These are phyloP conservation scores for Dictyostelium citrinum DNA, from an alignment of 78 protist genomes.

Conservation along the genomic window DNA sequence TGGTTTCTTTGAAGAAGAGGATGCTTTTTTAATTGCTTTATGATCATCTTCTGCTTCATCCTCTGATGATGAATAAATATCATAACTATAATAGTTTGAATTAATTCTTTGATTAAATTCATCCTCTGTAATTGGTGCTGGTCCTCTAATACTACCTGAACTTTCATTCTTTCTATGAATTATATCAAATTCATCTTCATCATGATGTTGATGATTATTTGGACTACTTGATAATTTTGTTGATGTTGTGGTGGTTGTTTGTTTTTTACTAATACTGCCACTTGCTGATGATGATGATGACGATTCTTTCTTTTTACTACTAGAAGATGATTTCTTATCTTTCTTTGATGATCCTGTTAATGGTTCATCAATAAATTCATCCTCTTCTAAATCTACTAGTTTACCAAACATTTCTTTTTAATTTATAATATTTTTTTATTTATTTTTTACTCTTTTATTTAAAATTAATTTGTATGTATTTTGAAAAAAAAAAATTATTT, in stretches of 20 bases:
- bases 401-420: slow-evolving; percentile 1
- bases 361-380: neutral
- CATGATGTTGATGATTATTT: neutral
- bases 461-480: neutral
- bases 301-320: neutral
- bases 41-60: neutral
- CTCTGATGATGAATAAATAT: neutral
- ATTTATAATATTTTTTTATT: neutral
- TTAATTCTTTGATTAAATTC: neutral
- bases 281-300: neutral
- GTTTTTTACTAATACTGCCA: neutral
- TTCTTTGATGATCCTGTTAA: neutral
- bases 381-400: slow-evolving; percentile 16
- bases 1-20: neutral
- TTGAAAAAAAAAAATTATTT: neutral
- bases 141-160: neutral
- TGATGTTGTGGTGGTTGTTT: neutral
- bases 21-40: neutral
- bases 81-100: neutral
- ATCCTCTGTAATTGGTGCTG: neutral
- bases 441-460: neutral
- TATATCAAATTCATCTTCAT: neutral
- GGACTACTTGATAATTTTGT: neutral
- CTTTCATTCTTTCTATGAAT: slow-evolving; percentile 7
- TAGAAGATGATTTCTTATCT: neutral